Evolutionary conservation across 352 stramenopile species (phyloP).

Genomic region (Phytophthora hybrid): DNA sequence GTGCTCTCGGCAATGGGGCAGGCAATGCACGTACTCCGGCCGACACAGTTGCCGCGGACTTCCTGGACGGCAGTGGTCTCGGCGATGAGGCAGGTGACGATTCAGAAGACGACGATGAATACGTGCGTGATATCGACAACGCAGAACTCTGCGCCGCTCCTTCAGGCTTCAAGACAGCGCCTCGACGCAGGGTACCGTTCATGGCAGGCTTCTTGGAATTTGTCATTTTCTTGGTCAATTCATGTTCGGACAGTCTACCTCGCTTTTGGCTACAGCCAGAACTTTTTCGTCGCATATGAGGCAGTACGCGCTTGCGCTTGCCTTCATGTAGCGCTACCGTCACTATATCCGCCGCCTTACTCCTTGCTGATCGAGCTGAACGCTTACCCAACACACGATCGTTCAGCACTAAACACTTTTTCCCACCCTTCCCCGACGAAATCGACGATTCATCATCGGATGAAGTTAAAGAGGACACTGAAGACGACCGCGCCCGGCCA

Average conservation of each 20-base stretch:
- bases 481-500: conserved; percentile 1
- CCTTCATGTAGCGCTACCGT: not conserved
- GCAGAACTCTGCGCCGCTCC: not conserved
- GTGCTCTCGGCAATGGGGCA: too few species aligned
- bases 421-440: not conserved
- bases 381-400: conserved; percentile 5
- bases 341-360: not conserved
- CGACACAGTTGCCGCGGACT: conserved; percentile 3
- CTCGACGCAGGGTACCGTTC: not conserved
- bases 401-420: conserved; percentile 28
- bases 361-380: not conserved
- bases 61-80: conserved; percentile 9
- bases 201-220: not conserved
- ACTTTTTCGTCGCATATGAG: conserved; percentile 15
- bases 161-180: not conserved
- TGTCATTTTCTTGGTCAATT: not conserved
- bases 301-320: conserved; percentile 29
- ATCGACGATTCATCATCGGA: conserved; percentile 14
- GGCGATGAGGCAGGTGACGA: conserved; percentile 16
- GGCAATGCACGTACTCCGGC: not conserved
- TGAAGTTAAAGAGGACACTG: conserved; percentile 15
- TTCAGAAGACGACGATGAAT: conserved; percentile 21
- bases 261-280: not conserved
- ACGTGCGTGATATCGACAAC: conserved; percentile 1
- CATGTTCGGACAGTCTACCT: not conserved